Evolutionary conservation across 2,329 filamentous ascomycete species (phyloP).

Genomic region (Dactylella cylindrospora): DNA sequence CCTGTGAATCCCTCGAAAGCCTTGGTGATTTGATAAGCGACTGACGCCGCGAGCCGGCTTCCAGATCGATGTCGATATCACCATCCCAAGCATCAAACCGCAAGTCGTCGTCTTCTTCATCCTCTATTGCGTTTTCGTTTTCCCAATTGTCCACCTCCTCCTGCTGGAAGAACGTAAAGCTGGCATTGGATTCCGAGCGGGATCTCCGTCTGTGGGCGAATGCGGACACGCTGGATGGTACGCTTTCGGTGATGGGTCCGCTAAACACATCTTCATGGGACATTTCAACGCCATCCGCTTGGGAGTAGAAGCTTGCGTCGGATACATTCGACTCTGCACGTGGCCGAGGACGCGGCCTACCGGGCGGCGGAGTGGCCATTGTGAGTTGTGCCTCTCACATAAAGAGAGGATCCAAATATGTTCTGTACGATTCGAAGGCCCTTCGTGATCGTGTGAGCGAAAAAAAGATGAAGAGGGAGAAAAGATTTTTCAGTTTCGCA

Average conservation of each 20-base stretch:
- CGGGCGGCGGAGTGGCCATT: slow-evolving; percentile 32
- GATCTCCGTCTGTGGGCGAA: slow-evolving; percentile 76
- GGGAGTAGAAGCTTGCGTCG: slow-evolving; percentile 36
- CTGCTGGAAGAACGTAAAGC: slow-evolving; percentile 81
- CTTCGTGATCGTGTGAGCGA: slow-evolving; percentile 1
- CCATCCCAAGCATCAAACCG: slow-evolving; percentile 54
- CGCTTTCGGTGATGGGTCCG: slow-evolving; percentile 88
- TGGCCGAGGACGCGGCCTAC: slow-evolving; percentile 25
- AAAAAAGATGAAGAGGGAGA: not conserved
- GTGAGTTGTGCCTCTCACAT: slow-evolving; percentile 24
- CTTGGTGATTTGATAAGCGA: slow-evolving; percentile 60
- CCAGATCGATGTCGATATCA: slow-evolving; percentile 54
- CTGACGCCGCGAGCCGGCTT: slow-evolving; percentile 58
- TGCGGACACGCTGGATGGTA: slow-evolving; percentile 90
- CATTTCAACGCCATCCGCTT: slow-evolving; percentile 42
- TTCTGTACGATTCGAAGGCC: not conserved
- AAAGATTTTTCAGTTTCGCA: slow-evolving; percentile 16
- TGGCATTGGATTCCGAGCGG: slow-evolving; percentile 79
- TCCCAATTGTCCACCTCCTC: slow-evolving; percentile 67
- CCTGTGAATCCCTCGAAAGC: slow-evolving; percentile 60
- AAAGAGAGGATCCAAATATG: slow-evolving; percentile 4
- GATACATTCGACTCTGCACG: slow-evolving; percentile 45
- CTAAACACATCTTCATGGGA: slow-evolving; percentile 67
- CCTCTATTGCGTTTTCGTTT: slow-evolving; percentile 54
- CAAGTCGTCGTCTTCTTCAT: slow-evolving; percentile 54